Base-by-base conservation (phyloP, 768 basidiomycete species). In the Tubosaeta sp. region DNA sequence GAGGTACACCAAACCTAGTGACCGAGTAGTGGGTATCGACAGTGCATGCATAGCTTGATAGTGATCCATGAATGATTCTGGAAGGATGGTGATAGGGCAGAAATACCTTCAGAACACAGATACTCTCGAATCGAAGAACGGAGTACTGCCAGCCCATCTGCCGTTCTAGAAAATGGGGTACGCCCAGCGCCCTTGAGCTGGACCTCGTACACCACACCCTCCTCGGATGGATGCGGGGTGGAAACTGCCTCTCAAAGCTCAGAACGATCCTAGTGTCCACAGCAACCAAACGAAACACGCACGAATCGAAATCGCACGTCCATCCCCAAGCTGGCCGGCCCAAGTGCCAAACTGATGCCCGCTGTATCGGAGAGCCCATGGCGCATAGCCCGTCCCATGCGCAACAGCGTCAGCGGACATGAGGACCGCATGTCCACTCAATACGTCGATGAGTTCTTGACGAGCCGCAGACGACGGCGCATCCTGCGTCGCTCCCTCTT, bases 271-370 rank as follows among this genome's bases (percentile, higher is more conserved):
- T 49, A 22, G 55, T 43, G 47, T 14, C 22, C 11, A 38, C 39
- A 53, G 1, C 52, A 41, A 46, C 6, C 22, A 12, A 22, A 22
- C 25, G 44, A 22, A 9, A 42, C 43, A 71, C 80, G 57, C 59
- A 83, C 83, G 71, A 46, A 99, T 81, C 9, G 89, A 90, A n/a
- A 92, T 90, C 1, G 97, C 95, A 16, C 97, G 79, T 0, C 97
- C 97, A 62, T 98, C 95, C 12, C 97, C 97, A 5, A 99, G 77
- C 65, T 97, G 97, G 25, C 94, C 93, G 1, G 97, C 95, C 85
- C 88, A 97, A 3, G 64, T 71, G 0, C 92, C 91, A 61, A 93
- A 94, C 60, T 93, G 91, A 63, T 92, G 90, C 1, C 94, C 95
- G 56, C 88, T 91, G 65, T 97, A 98, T 14, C 93, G 77, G 29